Percentiles rank a stretch among this genome's conserved stretches.
Evolutionary conservation across 495 filamentous ascomycete species (phyloP).

Genomic region (Lineolata rhizophorae): DNA sequence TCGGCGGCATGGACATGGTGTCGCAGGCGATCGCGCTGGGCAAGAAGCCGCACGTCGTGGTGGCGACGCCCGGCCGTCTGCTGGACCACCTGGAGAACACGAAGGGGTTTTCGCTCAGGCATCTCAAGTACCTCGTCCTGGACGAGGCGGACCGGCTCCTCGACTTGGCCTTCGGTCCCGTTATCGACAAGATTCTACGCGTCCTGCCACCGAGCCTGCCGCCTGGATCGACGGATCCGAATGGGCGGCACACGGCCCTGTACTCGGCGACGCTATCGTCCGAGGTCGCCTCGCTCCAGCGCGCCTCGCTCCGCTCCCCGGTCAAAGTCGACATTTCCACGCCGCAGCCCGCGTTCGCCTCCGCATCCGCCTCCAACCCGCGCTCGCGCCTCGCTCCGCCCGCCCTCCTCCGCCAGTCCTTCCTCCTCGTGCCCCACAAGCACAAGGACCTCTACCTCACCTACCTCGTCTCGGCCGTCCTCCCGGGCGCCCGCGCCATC

Average conservation of each 20-base stretch:
- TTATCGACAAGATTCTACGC: slow-evolving; percentile 81
- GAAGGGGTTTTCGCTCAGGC: slow-evolving; percentile 69
- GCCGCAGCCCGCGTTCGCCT: slow-evolving; percentile 72
- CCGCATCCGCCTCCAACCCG: too few species aligned
- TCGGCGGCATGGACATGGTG: slow-evolving; percentile 92
- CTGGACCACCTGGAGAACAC: slow-evolving; percentile 93
- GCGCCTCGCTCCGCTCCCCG: slow-evolving; percentile 66
- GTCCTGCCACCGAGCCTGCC: slow-evolving; percentile 60
- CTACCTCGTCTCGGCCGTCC: slow-evolving; percentile 63
- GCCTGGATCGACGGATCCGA: too few species aligned
- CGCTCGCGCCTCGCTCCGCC: too few species aligned
- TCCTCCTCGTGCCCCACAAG: slow-evolving; percentile 67
- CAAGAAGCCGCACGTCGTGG: slow-evolving; percentile 66
- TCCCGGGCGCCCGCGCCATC: slow-evolving; percentile 53
- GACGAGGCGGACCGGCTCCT: slow-evolving; percentile 87
- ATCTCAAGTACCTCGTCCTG: slow-evolving; percentile 72
- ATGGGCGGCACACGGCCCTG: slow-evolving; percentile 52
- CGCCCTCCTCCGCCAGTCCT: slow-evolving; percentile 63
- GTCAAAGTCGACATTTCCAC: slow-evolving; percentile 50
- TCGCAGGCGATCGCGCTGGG: slow-evolving; percentile 69
- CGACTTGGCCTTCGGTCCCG: slow-evolving; percentile 84
- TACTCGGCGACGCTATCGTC: slow-evolving; percentile 88
- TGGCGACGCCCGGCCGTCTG: slow-evolving; percentile 75
- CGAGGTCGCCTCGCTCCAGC: slow-evolving; percentile 79
- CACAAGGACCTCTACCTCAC: slow-evolving; percentile 84